Base-by-base conservation (phyloP, 768 basidiomycete species). In the Mrakia frigida region DNA sequence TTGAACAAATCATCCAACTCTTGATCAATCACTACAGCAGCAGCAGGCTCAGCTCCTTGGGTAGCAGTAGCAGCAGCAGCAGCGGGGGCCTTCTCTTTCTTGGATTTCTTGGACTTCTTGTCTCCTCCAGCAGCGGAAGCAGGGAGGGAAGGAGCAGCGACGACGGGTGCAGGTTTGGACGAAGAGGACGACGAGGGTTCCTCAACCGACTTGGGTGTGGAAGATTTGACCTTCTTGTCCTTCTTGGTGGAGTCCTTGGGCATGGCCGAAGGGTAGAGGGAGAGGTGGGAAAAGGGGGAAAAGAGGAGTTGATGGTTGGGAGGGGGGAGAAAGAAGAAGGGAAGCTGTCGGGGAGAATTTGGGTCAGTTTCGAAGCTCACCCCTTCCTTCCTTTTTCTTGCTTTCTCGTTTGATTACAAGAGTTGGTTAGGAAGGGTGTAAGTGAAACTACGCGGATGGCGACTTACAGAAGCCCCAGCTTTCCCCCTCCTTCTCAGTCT, bases 1-100 rank as follows among this genome's bases (percentile, higher is more conserved):
- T 78, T 78, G 73, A 78, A 78, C 53, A 78, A 41, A 28, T 69
- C 53, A 56, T 78, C 77, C 37, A 78, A 59, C 67, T 78, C 77
- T 25, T 52, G 14, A 46, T 78, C 77, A 9, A 59, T 67, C 13
- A 74, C 68, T 4, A 33, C 71, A 60, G 53, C 73, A 35, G 65
- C 33, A 9, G 5, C 65, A 37, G 25, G 23, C 25, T 37, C 11
- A 39, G n/a, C n/a, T 37, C 59, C 31, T 35, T 7, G n/a, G n/a
- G n/a, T n/a, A n/a, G 35, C 21, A 25, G 50, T 11, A 14, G n/a
- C 61, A n/a, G 13, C 25, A 18, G 31, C 13, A 7, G 25, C 41
- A 21, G 13, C 52, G 6, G 33, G 16, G 11, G 39, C 60, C 60
- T 70, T 71, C 41, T 63, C 70, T 61, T 76, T 76, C 63, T 74